Base-by-base conservation (phyloP, 164 flowering plant genomes). In the Malania oleifera region DNA sequence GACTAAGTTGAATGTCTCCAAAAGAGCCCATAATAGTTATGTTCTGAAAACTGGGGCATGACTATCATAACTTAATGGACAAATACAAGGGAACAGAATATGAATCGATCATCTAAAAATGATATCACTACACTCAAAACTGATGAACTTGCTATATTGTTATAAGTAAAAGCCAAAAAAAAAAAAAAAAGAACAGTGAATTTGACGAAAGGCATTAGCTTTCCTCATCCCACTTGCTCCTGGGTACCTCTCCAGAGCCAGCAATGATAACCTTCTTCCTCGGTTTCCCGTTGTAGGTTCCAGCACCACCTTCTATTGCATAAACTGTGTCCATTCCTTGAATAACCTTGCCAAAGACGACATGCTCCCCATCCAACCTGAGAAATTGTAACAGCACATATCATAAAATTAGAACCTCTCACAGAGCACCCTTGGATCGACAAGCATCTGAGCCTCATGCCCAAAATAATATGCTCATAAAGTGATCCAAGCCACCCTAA, bases 321-420 rank as follows among this genome's bases (percentile, higher is more conserved):
- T 73, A 91, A 19, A 95, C 97, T 14, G 73, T 84, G 69, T 95
- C 99, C 99, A 90, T 90, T n/a, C 99, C 99, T 66, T 90, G 85
- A 60, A 95, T 81, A 3, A 95, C 97, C 72, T 74, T 85, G 20
- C 99, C 97, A 73, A 91, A 91, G 2, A 75, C 96, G 13, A 95
- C 96, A 70, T 91, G 99, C 74, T 91, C 96, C 35, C 96, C 96
- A 63, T 95, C 97, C 80, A 95, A 72, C 96, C 96, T 87, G 67
- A 0, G 40, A 54, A 56, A 11, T 18, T 41, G 3, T 29, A 26
- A 12, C 31, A 19, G 44, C 7, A 35, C 34, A 38, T 15, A 37
- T 31, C 4, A 31, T 4, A 4, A 31, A 31, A 31, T 31, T 31
- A 31, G 35, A 31, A 9, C 4, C 9, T 31, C 6, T 31, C 35